A percentile compares a stretch with the other conserved stretches of the same genome.
phyloP scores from a whole-genome alignment of 139 green algal genomes.

The Chlorella sp. region DNA sequence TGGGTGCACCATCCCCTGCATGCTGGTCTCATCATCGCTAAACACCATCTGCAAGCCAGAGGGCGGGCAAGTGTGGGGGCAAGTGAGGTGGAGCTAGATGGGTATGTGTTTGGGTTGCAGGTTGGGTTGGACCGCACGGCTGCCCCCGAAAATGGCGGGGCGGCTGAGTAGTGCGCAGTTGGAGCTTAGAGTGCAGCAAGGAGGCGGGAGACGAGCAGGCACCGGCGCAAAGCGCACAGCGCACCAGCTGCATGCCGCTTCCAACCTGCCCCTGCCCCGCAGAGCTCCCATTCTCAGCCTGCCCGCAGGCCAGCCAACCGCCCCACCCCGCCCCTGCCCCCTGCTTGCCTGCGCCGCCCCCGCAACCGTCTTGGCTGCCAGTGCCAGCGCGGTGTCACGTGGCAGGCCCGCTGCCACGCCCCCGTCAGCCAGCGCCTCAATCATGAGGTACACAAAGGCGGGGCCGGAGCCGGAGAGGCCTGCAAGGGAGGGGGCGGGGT shows the following conservation, averaged over 20 bases:
- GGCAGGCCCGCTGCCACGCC: conserved; percentile 79
- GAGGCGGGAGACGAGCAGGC: too few relatives aligned
- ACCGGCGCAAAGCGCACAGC: too few relatives aligned
- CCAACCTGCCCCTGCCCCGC: background rate
- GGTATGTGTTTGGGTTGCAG: background rate
- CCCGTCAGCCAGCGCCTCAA: conserved; percentile 87
- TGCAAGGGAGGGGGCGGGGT: background rate
- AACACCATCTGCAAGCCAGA: conserved; percentile 18
- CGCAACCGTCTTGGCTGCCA: conserved; percentile 81
- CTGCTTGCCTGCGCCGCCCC: conserved; percentile 67
- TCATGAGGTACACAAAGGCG: conserved; percentile 95
- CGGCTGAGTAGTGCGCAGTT: too few relatives aligned
- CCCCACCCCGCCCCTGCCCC: too few relatives aligned
- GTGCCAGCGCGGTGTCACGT: conserved; percentile 69
- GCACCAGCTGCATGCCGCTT: background rate
- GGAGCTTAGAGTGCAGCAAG: too few relatives aligned
- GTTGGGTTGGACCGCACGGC: background rate
- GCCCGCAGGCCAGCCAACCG: background rate
- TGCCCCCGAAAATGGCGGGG: background rate
- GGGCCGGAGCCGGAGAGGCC: conserved; percentile 87
- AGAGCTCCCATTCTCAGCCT: too few relatives aligned
- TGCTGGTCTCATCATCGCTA: conserved; percentile 12
- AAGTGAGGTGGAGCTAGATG: background rate
- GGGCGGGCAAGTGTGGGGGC: background rate
- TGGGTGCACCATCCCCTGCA: conserved; percentile 63